Conservation (phyloP, 2,329 filamentous ascomycete genomes). For the Exophiala alcalophila region DNA sequence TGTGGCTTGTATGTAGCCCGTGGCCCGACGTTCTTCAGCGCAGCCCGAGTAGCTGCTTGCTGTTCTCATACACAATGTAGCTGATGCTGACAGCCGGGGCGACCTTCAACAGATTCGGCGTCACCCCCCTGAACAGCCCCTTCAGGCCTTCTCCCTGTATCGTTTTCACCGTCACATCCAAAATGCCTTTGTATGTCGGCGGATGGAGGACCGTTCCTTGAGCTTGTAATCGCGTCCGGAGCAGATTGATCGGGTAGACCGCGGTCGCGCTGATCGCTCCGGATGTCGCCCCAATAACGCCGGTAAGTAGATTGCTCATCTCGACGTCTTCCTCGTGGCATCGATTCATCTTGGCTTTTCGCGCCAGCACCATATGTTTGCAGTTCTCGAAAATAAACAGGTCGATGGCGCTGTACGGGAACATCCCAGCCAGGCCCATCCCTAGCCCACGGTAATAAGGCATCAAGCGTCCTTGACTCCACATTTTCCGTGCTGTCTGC, state of each 20-base stretch:
- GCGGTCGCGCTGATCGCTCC: constrained; percentile 90
- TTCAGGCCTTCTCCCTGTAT: constrained; percentile 76
- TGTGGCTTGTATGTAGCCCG: too few relatives aligned
- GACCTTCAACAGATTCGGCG: constrained; percentile 93
- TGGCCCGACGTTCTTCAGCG: too few relatives aligned
- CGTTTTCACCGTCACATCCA: constrained; percentile 83
- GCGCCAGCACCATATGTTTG: constrained; percentile 69
- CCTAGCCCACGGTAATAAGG: constrained; percentile 89
- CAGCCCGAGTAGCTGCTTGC: constrained; percentile 66
- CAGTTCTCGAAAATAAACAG: constrained; percentile 92
- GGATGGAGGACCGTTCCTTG: constrained; percentile 92
- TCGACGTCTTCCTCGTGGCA: constrained; percentile 79
- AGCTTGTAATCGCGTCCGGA: constrained; percentile 86
- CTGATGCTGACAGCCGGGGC: constrained; percentile 94
- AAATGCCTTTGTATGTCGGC: constrained; percentile 83
- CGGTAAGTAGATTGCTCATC: constrained; percentile 78
- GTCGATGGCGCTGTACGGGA: constrained; percentile 95
- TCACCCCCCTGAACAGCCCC: constrained; percentile 91
- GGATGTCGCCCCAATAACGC: constrained; percentile 83
- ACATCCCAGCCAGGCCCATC: constrained; percentile 93
- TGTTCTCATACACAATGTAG: constrained; percentile 89
- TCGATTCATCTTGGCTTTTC: constrained; percentile 65
- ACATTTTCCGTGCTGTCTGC: constrained; percentile 84
- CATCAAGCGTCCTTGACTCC: constrained; percentile 67
- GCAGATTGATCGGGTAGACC: constrained; percentile 91